Percentiles rank a stretch among this genome's conserved stretches.
These are phyloP conservation scores for Taphrina flavorubra DNA, from an alignment of 1,139 yeast species.

Conservation along the genomic window DNA sequence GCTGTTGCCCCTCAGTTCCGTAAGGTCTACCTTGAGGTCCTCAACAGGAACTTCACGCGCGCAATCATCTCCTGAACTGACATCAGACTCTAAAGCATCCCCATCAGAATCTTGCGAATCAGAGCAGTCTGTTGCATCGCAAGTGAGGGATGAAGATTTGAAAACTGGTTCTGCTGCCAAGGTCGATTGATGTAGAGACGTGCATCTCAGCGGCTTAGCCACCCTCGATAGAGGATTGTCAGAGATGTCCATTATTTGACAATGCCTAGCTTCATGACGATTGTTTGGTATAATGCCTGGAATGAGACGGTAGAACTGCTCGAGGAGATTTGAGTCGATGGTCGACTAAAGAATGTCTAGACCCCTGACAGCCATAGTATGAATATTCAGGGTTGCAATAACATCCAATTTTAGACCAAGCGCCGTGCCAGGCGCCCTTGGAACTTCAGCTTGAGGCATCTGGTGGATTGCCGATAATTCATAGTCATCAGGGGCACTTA, in stretches of 20 bases:
- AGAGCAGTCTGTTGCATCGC: constrained; percentile 7
- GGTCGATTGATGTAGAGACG: constrained; percentile 35
- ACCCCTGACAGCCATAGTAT: no score
- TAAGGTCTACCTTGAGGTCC: constrained; percentile 2
- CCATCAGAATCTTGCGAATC: constrained; percentile 17
- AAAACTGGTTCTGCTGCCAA: constrained; percentile 13
- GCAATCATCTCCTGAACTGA: constrained; percentile 14
- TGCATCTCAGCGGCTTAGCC: constrained; percentile 33
- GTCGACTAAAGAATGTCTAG: no score
- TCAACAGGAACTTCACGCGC: not conserved
- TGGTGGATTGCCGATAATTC: no score
- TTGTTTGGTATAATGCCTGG: no score
- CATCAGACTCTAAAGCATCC: not conserved
- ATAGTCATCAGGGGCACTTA: no score
- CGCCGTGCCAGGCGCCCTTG: no score
- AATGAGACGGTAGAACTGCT: no score
- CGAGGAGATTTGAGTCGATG: no score
- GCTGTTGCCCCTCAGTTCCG: constrained; percentile 18
- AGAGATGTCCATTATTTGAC: constrained; percentile 2
- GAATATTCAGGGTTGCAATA: no score
- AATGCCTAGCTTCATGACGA: not conserved
- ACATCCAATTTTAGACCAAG: no score
- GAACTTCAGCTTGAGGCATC: no score
- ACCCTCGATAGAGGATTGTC: constrained; percentile 19
- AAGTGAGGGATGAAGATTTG: constrained; percentile 14